These are phyloP conservation scores for Pseudogymnoascus sp. DNA, from an alignment of 2,329 filamentous ascomycete genomes.

Conservation along the genomic window DNA sequence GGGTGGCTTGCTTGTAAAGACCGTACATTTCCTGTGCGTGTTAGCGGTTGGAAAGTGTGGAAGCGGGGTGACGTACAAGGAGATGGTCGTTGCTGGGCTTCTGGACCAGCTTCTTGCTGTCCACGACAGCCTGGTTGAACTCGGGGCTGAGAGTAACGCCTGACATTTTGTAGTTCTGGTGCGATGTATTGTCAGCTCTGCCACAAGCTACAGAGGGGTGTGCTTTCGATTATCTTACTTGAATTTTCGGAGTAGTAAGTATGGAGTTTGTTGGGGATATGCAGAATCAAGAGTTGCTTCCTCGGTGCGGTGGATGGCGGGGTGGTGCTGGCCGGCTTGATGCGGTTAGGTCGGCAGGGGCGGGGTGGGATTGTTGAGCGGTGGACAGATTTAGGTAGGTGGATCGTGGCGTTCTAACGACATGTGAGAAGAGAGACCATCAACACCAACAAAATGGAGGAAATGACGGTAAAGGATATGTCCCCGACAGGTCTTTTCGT, in stretches of 20 bases:
- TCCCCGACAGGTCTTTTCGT: background rate
- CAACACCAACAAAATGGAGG: background rate
- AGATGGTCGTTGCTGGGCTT: constrained; percentile 60
- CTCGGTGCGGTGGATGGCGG: constrained; percentile 1
- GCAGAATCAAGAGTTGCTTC: background rate
- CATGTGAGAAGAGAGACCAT: background rate
- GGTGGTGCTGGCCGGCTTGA: background rate
- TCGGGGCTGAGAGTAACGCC: constrained; percentile 13
- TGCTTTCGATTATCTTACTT: background rate
- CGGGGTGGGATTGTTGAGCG: constrained; percentile 3
- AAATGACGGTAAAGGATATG: background rate
- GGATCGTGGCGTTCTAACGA: background rate
- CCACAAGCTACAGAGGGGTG: no score
- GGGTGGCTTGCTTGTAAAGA: constrained; percentile 39
- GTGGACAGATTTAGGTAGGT: background rate
- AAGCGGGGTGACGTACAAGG: constrained; percentile 31
- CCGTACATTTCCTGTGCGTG: constrained; percentile 32
- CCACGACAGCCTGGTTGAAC: constrained; percentile 51
- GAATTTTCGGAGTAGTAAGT: background rate
- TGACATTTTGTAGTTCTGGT: background rate
- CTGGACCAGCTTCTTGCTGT: constrained; percentile 60
- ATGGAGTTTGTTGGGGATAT: background rate
- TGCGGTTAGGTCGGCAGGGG: background rate
- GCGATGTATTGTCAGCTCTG: background rate
- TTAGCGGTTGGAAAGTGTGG: background rate